phyloP scores from a whole-genome alignment of 139 green algal species.

The Coelastrella sp. region DNA sequence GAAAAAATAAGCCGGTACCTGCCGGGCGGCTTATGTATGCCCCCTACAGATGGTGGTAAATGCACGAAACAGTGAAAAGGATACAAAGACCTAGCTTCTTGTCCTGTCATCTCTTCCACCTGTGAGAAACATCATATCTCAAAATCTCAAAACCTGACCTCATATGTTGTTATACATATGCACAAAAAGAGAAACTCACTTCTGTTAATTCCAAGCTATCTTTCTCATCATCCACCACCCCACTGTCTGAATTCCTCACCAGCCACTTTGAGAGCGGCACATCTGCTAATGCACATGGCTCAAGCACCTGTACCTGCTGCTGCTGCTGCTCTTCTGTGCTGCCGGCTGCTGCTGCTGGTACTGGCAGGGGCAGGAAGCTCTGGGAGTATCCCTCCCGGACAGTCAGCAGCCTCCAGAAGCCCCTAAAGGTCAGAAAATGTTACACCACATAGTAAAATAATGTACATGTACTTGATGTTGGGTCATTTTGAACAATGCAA shows the following conservation, averaged over 20 bases:
- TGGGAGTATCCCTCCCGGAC: constrained; percentile 54
- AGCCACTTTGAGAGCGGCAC: constrained; percentile 20
- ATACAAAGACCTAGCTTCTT: too few relatives aligned
- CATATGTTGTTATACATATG: neutral
- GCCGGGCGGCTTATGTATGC: too few relatives aligned
- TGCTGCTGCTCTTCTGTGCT: neutral
- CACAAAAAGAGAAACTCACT: neutral
- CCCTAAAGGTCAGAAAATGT: neutral
- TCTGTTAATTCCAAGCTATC: neutral
- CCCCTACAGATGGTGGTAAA: too few relatives aligned
- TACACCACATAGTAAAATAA: too few relatives aligned
- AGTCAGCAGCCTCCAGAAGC: constrained; percentile 63
- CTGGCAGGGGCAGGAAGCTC: constrained; percentile 58
- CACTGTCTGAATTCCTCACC: neutral
- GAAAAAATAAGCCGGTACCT: too few relatives aligned
- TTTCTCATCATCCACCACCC: neutral
- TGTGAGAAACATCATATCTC: too few relatives aligned
- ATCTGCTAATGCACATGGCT: neutral
- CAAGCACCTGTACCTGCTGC: constrained; percentile 24
- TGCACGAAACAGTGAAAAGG: too few relatives aligned
- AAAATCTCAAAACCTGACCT: too few relatives aligned
- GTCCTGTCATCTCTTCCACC: too few relatives aligned
- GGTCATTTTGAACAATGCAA: too few relatives aligned
- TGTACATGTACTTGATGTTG: too few relatives aligned
- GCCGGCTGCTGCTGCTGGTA: constrained; percentile 8